Conservation (phyloP, 2,329 filamentous ascomycete genomes). For the Pyrenochaeta sp. region DNA sequence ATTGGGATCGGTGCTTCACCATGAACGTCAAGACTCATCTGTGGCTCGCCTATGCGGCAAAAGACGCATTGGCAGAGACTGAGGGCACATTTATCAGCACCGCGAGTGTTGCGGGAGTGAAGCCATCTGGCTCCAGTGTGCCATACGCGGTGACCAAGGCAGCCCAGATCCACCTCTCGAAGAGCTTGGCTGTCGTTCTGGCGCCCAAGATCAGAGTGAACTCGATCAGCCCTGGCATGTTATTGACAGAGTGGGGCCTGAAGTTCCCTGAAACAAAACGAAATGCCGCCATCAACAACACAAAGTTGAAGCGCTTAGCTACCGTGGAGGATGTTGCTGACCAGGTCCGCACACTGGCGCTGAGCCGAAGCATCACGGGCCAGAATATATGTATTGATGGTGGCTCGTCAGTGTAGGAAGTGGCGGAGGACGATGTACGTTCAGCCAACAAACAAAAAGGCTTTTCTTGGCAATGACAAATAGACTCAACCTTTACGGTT, state of each 20-base stretch:
- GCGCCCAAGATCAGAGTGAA: slow-evolving; percentile 71
- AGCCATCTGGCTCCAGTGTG: slow-evolving; percentile 70
- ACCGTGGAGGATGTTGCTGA: slow-evolving; percentile 60
- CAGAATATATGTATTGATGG: slow-evolving; percentile 51
- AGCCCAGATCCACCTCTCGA: slow-evolving; percentile 73
- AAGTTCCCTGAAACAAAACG: slow-evolving; percentile 57
- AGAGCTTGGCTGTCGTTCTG: slow-evolving; percentile 69
- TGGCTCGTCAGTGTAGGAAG: slow-evolving; percentile 40
- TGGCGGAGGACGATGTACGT: background rate
- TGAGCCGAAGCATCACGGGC: slow-evolving; percentile 48
- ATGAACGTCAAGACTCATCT: slow-evolving; percentile 66
- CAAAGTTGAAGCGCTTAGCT: slow-evolving; percentile 60
- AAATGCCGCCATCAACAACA: slow-evolving; percentile 53
- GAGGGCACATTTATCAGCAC: slow-evolving; percentile 71
- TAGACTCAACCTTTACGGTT: too few species aligned
- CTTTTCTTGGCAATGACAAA: too few species aligned
- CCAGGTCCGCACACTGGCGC: slow-evolving; percentile 44
- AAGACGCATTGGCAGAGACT: slow-evolving; percentile 66
- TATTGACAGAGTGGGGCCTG: slow-evolving; percentile 66
- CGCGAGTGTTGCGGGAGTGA: slow-evolving; percentile 70
- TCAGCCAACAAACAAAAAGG: too few species aligned
- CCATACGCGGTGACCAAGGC: slow-evolving; percentile 83
- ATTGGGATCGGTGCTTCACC: slow-evolving; percentile 72
- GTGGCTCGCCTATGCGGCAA: slow-evolving; percentile 64
- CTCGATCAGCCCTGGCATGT: slow-evolving; percentile 69